Conservation (phyloP, 768 basidiomycete genomes). For the Boletus rubescentipes region DNA sequence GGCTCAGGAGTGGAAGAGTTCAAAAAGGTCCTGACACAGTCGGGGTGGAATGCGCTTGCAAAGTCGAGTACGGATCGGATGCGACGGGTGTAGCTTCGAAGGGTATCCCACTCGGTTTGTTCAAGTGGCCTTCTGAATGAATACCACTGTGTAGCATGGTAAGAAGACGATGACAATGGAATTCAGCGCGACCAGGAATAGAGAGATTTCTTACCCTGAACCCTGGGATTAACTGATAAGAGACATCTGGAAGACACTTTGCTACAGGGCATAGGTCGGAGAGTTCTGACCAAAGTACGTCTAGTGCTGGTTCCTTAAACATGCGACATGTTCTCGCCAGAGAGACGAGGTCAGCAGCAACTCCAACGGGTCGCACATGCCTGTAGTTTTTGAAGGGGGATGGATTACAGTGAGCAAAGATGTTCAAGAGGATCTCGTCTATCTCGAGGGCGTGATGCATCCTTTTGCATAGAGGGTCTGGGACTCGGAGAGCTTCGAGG, state of each 20-base stretch:
- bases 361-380: not conserved
- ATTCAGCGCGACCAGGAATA: not conserved
- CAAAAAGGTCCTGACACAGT: not conserved
- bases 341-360: slow-evolving; percentile 10
- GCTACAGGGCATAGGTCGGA: slow-evolving; percentile 12
- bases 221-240: not conserved
- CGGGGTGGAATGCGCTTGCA: not conserved
- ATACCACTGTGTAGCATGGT: slow-evolving; percentile 1
- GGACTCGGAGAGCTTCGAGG: too few relatives aligned
- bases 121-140: slow-evolving; percentile 2
- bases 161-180: not conserved
- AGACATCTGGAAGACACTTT: slow-evolving; percentile 7
- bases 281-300: slow-evolving; percentile 18
- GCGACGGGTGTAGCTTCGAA: slow-evolving; percentile 7
- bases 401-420: slow-evolving; percentile 13
- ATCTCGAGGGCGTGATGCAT: slow-evolving; percentile 7
- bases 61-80: slow-evolving; percentile 4
- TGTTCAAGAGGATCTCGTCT: slow-evolving; percentile 10
- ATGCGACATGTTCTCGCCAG: slow-evolving; percentile 15
- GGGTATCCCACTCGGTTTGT: slow-evolving; percentile 1
- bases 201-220: not conserved
- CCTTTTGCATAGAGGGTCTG: too few relatives aligned
- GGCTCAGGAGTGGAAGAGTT: not conserved
- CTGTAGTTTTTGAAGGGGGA: not conserved
- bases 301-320: slow-evolving; percentile 21